Percentiles rank a stretch among this genome's conserved stretches.
Evolutionary conservation across 495 filamentous ascomycete species (phyloP).

Genomic region (Hypoxylon rickii): DNA sequence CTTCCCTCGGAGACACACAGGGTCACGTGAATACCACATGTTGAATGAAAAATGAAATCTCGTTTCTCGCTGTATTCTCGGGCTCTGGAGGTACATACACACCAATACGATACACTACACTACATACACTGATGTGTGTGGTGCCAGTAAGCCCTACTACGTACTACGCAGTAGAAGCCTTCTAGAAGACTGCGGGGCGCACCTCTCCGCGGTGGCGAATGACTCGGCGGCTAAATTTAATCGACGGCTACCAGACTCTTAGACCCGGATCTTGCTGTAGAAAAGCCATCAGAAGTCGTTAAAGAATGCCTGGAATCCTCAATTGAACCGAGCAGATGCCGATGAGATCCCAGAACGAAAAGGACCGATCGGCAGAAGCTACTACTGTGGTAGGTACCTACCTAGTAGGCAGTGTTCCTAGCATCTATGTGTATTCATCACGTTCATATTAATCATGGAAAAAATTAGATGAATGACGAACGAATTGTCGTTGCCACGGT

Average conservation of each 20-base stretch:
- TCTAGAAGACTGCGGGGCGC: conserved; percentile 25
- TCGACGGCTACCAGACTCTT: no score
- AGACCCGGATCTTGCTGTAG: no score
- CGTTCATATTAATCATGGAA: neutral
- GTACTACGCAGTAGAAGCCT: conserved; percentile 29
- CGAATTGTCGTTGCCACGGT: neutral
- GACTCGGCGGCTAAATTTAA: conserved; percentile 33
- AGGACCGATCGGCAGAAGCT: conserved; percentile 23
- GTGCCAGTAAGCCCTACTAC: conserved; percentile 15
- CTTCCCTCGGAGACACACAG: no score
- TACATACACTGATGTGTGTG: no score
- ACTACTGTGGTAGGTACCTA: neutral
- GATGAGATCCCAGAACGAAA: conserved; percentile 11
- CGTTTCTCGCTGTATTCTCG: no score
- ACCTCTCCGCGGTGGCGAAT: conserved; percentile 26
- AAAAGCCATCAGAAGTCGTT: no score
- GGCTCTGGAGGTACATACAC: no score
- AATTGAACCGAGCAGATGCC: conserved; percentile 35
- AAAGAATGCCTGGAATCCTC: no score
- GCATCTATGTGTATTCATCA: no score
- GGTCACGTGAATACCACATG: no score
- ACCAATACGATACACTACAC: no score
- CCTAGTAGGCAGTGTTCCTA: neutral
- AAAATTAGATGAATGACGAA: neutral
- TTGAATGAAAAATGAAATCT: no score